Percentiles rank a stretch among this genome's conserved stretches.
Evolutionary conservation across 495 filamentous ascomycete genomes (phyloP).

Genomic region (Aspergillus taichungensis): DNA sequence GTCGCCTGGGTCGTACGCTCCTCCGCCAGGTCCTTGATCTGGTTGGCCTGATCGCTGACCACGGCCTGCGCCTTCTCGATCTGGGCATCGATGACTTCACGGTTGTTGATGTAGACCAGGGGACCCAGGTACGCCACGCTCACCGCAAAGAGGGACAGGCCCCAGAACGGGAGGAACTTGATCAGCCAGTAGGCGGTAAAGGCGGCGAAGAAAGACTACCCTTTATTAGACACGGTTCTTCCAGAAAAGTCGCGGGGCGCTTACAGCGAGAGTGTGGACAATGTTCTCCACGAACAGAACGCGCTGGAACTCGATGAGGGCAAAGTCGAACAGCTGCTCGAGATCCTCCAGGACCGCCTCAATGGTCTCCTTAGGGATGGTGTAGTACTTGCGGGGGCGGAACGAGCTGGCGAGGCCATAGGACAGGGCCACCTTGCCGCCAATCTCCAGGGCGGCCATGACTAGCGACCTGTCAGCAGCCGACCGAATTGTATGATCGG

Average conservation of each 20-base stretch:
- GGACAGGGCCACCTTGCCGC: constrained; percentile 65
- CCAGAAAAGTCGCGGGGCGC: no score
- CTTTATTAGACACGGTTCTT: background rate
- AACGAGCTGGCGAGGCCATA: constrained; percentile 77
- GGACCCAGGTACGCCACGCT: constrained; percentile 76
- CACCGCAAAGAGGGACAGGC: constrained; percentile 68
- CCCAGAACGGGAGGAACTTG: constrained; percentile 92
- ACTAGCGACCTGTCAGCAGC: constrained; percentile 24
- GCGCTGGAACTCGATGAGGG: constrained; percentile 92
- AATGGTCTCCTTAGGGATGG: constrained; percentile 73
- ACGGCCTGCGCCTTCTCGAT: constrained; percentile 61
- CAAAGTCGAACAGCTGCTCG: constrained; percentile 92
- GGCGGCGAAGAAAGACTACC: constrained; percentile 65
- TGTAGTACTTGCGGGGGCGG: constrained; percentile 88
- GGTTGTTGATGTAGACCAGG: constrained; percentile 85
- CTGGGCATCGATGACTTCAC: constrained; percentile 84
- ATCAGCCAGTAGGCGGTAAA: constrained; percentile 89
- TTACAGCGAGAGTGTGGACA: constrained; percentile 68
- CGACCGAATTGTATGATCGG: background rate
- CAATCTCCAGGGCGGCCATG: constrained; percentile 68
- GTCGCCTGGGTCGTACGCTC: constrained; percentile 74
- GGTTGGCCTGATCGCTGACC: constrained; percentile 70
- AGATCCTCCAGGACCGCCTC: constrained; percentile 74
- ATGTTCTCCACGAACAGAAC: constrained; percentile 93
- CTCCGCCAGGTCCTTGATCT: constrained; percentile 68